These are phyloP conservation scores for Ophiocordyceps australis DNA, from an alignment of 2,329 filamentous ascomycete species.

Conservation along the genomic window DNA sequence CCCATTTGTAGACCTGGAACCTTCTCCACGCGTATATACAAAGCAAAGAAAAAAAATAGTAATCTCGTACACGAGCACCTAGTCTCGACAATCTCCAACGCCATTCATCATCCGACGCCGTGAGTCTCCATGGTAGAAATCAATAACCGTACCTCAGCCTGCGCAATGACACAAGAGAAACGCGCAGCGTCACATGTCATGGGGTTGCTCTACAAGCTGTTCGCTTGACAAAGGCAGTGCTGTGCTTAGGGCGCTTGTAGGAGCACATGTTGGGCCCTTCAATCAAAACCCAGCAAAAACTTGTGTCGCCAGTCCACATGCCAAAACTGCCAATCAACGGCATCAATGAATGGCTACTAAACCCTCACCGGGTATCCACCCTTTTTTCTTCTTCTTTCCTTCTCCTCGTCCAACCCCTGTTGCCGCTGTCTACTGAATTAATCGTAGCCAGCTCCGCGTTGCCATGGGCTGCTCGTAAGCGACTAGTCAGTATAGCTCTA, in stretches of 20 bases:
- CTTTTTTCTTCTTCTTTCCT: too few species aligned
- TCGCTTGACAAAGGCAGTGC: too few species aligned
- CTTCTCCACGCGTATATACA: neutral
- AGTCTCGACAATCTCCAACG: neutral
- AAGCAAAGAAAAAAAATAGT: constrained; percentile 1
- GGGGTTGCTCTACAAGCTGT: too few species aligned
- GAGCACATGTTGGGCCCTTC: too few species aligned
- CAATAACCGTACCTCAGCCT: neutral
- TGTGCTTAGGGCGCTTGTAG: too few species aligned
- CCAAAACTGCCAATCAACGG: too few species aligned
- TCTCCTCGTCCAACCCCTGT: neutral
- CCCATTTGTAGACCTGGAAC: too few species aligned
- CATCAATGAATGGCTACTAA: too few species aligned
- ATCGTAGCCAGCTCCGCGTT: constrained; percentile 25
- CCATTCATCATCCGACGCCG: constrained; percentile 2
- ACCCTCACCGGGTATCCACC: too few species aligned
- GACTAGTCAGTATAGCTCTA: constrained; percentile 5
- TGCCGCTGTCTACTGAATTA: constrained; percentile 5
- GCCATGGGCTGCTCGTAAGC: constrained; percentile 18
- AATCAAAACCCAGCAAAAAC: too few species aligned
- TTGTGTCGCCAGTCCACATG: too few species aligned
- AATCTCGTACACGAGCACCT: constrained; percentile 1
- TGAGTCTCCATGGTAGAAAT: constrained; percentile 1
- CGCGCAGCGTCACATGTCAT: too few species aligned
- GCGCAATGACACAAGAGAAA: neutral